Percentiles rank a stretch among this genome's conserved stretches.
Evolutionary conservation across 2,329 filamentous ascomycete species (phyloP).

Genomic region (Capronia americana): DNA sequence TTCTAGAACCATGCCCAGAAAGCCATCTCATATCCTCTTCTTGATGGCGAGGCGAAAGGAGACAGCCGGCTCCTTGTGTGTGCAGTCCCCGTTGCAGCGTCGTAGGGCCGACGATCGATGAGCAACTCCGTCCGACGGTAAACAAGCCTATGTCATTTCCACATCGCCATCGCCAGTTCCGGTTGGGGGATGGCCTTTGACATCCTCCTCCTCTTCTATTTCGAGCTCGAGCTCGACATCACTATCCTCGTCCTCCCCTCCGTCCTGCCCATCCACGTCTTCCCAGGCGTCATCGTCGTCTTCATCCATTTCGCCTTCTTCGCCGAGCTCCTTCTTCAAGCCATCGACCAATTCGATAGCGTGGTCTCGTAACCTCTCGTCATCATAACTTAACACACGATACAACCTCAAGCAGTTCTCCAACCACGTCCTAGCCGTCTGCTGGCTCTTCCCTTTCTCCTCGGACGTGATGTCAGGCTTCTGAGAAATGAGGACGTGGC

Average conservation of each 20-base stretch:
- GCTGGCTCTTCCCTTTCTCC: slow-evolving; percentile 46
- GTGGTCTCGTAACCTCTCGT: slow-evolving; percentile 54
- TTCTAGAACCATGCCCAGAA: not conserved
- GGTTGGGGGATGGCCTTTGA: slow-evolving; percentile 52
- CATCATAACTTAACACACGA: slow-evolving; percentile 74
- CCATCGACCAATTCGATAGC: slow-evolving; percentile 53
- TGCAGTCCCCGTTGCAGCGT: no score
- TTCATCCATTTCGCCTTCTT: slow-evolving; percentile 63
- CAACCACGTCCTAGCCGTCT: slow-evolving; percentile 74
- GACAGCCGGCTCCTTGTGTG: no score
- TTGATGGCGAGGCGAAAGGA: not conserved
- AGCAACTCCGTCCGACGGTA: not conserved
- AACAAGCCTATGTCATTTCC: slow-evolving; percentile 27
- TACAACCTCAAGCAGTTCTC: slow-evolving; percentile 82
- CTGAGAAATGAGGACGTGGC: slow-evolving; percentile 72
- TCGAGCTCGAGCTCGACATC: slow-evolving; percentile 35
- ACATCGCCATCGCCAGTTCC: slow-evolving; percentile 33
- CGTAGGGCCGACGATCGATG: not conserved
- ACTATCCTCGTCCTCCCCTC: slow-evolving; percentile 42
- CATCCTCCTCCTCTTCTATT: slow-evolving; percentile 50
- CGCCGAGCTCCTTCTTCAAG: slow-evolving; percentile 69
- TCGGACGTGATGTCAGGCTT: slow-evolving; percentile 48
- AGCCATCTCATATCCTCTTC: not conserved
- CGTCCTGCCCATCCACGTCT: slow-evolving; percentile 62
- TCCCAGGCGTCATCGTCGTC: slow-evolving; percentile 61